These are phyloP conservation scores for Cryptococcus wingfieldii DNA, from an alignment of 1,284 basidiomycete genomes.

Conservation along the genomic window DNA sequence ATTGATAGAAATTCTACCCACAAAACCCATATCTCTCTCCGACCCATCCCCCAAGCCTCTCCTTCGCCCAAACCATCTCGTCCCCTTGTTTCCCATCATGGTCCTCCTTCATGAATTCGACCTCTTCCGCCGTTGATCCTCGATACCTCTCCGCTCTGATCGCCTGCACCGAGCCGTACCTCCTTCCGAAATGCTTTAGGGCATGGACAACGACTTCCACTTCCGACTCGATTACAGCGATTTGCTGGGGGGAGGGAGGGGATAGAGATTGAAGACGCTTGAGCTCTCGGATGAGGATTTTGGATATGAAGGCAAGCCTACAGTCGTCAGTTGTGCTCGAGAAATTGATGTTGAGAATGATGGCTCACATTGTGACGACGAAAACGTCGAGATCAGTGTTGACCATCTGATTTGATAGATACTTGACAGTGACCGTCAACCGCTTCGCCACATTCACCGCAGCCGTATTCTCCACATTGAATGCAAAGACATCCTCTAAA, in stretches of 20 bases:
- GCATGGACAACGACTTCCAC: constrained; percentile 29
- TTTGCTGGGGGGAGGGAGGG: neutral
- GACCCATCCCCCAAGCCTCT: constrained; percentile 2
- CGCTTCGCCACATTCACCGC: constrained; percentile 34
- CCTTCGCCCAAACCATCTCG: neutral
- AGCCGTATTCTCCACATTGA: constrained; percentile 26
- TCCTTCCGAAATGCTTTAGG: constrained; percentile 23
- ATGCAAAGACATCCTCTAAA: constrained; percentile 36
- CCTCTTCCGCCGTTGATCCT: constrained; percentile 18
- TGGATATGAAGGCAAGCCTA: constrained; percentile 36
- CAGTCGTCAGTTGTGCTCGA: neutral
- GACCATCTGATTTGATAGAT: constrained; percentile 10
- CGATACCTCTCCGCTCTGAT: constrained; percentile 23
- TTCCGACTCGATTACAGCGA: constrained; percentile 23
- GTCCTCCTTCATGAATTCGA: constrained; percentile 24
- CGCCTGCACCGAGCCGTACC: constrained; percentile 30
- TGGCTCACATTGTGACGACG: constrained; percentile 37
- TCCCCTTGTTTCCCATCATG: constrained; percentile 4
- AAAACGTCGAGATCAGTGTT: constrained; percentile 33
- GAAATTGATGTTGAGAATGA: neutral
- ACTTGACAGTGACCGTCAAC: constrained; percentile 19
- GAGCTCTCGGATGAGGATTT: constrained; percentile 37
- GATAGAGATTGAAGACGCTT: constrained; percentile 25
- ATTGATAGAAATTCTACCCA: neutral
- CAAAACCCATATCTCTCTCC: neutral